Conservation (phyloP, 257 asterid genomes). For the Pogostemon cablin region DNA sequence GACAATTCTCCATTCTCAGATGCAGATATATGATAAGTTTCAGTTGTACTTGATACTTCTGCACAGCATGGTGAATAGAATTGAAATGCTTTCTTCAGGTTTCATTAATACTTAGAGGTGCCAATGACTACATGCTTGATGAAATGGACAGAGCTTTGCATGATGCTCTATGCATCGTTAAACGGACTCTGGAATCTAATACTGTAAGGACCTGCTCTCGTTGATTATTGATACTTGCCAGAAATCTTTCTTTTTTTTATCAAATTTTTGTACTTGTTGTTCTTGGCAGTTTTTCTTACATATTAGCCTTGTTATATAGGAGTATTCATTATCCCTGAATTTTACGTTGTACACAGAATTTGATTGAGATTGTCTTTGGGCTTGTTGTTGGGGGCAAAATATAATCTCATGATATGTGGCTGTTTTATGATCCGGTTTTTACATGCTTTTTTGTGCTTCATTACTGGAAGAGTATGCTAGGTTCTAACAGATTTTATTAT, state of each 20-base stretch:
- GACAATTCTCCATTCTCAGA: not conserved
- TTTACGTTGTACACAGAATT: not conserved
- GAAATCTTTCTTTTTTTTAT: not conserved
- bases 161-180: constrained; percentile 83
- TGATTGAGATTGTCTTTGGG: not conserved
- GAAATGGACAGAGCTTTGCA: constrained; percentile 97
- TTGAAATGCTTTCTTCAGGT: constrained; percentile 47
- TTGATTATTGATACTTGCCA: not conserved
- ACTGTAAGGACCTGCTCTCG: constrained; percentile 49
- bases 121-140: constrained; percentile 89
- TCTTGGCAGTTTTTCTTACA: not conserved
- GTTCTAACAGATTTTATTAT: not conserved
- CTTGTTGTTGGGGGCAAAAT: not conserved
- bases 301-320: not conserved
- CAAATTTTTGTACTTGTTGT: not conserved
- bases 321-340: not conserved
- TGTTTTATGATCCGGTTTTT: not conserved
- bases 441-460: not conserved
- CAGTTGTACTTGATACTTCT: not conserved
- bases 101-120: constrained; percentile 81
- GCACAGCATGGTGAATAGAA: not conserved
- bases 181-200: constrained; percentile 84
- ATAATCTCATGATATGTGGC: constrained; percentile 9
- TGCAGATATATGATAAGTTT: not conserved
- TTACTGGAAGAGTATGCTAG: not conserved